These are phyloP conservation scores for Penicillium lividum DNA, from an alignment of 495 filamentous ascomycete species.

Conservation along the genomic window DNA sequence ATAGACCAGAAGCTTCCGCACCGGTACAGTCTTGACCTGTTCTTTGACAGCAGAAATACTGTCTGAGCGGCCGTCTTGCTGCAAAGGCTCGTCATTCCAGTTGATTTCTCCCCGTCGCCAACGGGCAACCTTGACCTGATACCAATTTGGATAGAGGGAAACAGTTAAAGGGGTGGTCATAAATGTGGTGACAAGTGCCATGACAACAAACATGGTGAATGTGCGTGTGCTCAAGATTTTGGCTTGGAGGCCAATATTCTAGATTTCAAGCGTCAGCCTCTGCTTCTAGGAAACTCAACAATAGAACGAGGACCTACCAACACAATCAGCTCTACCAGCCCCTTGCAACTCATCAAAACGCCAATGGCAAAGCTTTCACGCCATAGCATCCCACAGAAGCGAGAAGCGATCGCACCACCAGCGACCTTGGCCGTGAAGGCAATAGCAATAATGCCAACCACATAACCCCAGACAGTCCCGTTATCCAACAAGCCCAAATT, in stretches of 20 bases:
- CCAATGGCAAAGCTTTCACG: slow-evolving; percentile 91
- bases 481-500: slow-evolving; percentile 82
- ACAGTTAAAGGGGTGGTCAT: slow-evolving; percentile 82
- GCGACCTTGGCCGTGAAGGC: slow-evolving; percentile 86
- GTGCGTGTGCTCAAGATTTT: slow-evolving; percentile 82
- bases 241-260: slow-evolving; percentile 96
- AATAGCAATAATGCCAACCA: slow-evolving; percentile 77
- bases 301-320: slow-evolving; percentile 57
- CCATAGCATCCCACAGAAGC: slow-evolving; percentile 79
- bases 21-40: slow-evolving; percentile 32
- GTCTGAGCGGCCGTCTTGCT: slow-evolving; percentile 37
- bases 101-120: slow-evolving; percentile 93
- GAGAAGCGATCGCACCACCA: slow-evolving; percentile 81
- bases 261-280: background rate
- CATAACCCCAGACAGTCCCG: slow-evolving; percentile 90
- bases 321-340: slow-evolving; percentile 92
- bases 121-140: slow-evolving; percentile 86
- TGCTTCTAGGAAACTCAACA: background rate
- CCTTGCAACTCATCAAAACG: slow-evolving; percentile 96
- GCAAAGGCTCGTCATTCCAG: slow-evolving; percentile 74
- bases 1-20: slow-evolving; percentile 59
- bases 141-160: slow-evolving; percentile 80
- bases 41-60: slow-evolving; percentile 47
- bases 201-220: slow-evolving; percentile 99
- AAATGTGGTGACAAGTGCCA: slow-evolving; percentile 92